A percentile compares a stretch with the other conserved stretches of the same genome.
Evolutionary conservation across 2,329 filamentous ascomycete genomes (phyloP).

Genomic region (Neurospora sp.): DNA sequence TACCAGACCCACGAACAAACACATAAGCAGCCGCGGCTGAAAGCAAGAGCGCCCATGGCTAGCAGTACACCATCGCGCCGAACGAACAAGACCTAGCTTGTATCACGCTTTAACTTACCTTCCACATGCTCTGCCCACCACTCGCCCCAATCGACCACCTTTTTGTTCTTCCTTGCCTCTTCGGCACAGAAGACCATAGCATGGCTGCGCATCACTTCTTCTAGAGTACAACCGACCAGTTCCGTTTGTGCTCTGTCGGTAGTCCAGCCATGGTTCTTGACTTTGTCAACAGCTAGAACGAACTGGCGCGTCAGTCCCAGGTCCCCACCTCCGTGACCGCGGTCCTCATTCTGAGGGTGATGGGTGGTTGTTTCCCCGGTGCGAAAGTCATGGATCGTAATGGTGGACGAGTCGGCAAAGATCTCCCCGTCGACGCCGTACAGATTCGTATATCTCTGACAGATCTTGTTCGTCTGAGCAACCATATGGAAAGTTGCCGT

Average conservation of each 20-base stretch:
- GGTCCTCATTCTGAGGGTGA: slow-evolving; percentile 48
- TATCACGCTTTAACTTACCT: slow-evolving; percentile 8
- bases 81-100: neutral
- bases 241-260: slow-evolving; percentile 63
- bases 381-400: slow-evolving; percentile 64
- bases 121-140: slow-evolving; percentile 62
- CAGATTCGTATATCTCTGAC: slow-evolving; percentile 72
- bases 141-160: slow-evolving; percentile 61
- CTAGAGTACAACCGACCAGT: slow-evolving; percentile 71
- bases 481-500: slow-evolving; percentile 91
- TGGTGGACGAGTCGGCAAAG: slow-evolving; percentile 68
- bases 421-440: slow-evolving; percentile 85
- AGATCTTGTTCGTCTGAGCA: slow-evolving; percentile 78
- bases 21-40: neutral
- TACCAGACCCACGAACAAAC: neutral
- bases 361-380: slow-evolving; percentile 45
- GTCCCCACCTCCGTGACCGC: slow-evolving; percentile 67
- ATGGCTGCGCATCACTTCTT: slow-evolving; percentile 83
- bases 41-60: neutral
- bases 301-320: slow-evolving; percentile 74
- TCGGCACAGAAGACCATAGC: slow-evolving; percentile 92
- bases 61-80: neutral
- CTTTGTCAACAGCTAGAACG: slow-evolving; percentile 67
- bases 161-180: slow-evolving; percentile 61
- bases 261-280: slow-evolving; percentile 59